Base-by-base conservation (phyloP, 2,329 filamentous ascomycete genomes). In the Alternaria atra region DNA sequence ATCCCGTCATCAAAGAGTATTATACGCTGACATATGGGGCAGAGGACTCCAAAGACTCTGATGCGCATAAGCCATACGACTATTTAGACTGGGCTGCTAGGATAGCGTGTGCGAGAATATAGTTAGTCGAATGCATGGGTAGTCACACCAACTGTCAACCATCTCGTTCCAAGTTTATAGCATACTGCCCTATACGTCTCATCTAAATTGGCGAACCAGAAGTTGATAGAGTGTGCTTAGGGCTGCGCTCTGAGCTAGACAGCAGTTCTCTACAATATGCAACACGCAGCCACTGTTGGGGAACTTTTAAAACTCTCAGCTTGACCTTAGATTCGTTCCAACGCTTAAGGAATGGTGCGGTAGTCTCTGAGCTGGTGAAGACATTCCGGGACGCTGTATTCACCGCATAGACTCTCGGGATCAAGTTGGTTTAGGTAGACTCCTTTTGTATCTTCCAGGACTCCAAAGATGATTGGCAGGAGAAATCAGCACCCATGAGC, bases 231-330 rank as follows among this genome's bases (percentile, higher is more conserved):
- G 6, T 55, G 12, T 30, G 52, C 23, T 5, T 55, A 1, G 23
- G 15, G n/a, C 4, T 47, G 6, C 27, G 30, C 6, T 39, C 30
- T 2, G 42, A 47, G 6, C n/a, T 20, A 1, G 40, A 27, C 7
- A 6, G 17, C n/a, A 37, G 30, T 6, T 2, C 9, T 8, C 25
- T 15, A 6, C 25, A 34, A 3, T 51, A 51, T 20, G 46, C 46
- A 29, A 57, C 46, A 34, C 46, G 51, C 2, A 57, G 44, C 15
- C 54, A 57, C 10, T 51, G 54, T 17, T 57, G 54, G 46, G 54
- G 46, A 3, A 34, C 51, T 10, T 23, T 42, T 2, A 25, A 39
- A 37, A n/a, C 40, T 1, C 42, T 46, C 1, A 35, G 42, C 2
- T n/a, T 55, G 3, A 55, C 30, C 8, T 34, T 40, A 2, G 4